A percentile compares a stretch with the other conserved stretches of the same genome.
These are phyloP conservation scores for Jaapia argillacea DNA, from an alignment of 768 basidiomycete species.

Conservation along the genomic window DNA sequence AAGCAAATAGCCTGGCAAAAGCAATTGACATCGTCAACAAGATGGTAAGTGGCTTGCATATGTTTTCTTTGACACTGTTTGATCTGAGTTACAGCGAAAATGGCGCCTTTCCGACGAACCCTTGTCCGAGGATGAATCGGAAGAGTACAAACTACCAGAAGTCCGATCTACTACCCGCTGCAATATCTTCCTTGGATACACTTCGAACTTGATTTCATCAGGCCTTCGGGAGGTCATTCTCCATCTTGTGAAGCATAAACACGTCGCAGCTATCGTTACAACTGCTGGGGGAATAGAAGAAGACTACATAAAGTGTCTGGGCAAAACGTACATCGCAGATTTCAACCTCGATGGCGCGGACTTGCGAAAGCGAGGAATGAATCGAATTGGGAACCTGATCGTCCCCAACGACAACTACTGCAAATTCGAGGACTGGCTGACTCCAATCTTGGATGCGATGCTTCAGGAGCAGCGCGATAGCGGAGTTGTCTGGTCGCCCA, in stretches of 20 bases:
- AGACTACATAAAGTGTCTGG: constrained; percentile 98
- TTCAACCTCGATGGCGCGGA: constrained; percentile 89
- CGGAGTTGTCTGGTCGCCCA: constrained; percentile 83
- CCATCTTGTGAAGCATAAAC: constrained; percentile 87
- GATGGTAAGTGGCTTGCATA: constrained; percentile 52
- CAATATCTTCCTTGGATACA: constrained; percentile 93
- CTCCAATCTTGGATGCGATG: constrained; percentile 86
- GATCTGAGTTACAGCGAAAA: constrained; percentile 42
- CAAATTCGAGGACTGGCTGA: constrained; percentile 99
- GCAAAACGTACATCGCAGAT: constrained; percentile 91
- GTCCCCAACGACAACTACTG: constrained; percentile 99
- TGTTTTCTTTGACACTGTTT: background rate
- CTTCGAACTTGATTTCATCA: constrained; percentile 97
- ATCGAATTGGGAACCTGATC: constrained; percentile 92
- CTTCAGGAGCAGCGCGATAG: constrained; percentile 73
- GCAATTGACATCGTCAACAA: constrained; percentile 87
- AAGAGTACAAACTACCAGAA: constrained; percentile 47
- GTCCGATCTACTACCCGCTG: constrained; percentile 66
- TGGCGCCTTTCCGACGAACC: constrained; percentile 90
- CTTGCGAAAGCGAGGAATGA: constrained; percentile 84
- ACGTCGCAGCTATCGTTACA: constrained; percentile 85
- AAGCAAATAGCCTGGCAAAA: constrained; percentile 85
- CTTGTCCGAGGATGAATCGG: constrained; percentile 55
- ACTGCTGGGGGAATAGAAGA: constrained; percentile 98
- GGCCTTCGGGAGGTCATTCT: constrained; percentile 89